Evolutionary conservation across 768 basidiomycete genomes (phyloP).

Genomic region (Dacryopinax primogenitus): DNA sequence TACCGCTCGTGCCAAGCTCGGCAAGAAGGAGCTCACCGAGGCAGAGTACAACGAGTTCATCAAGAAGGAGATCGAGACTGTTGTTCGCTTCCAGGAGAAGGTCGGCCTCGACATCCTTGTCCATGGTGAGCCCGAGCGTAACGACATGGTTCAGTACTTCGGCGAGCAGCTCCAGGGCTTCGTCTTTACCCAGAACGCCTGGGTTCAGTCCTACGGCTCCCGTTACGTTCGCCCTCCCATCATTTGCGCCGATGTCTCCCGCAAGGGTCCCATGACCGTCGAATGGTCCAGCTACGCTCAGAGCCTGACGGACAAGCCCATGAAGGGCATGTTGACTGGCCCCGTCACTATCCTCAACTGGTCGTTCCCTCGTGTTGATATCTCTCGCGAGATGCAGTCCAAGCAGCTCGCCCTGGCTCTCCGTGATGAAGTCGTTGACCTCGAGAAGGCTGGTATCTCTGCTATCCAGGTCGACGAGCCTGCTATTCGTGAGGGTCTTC

Average conservation of each 20-base stretch:
- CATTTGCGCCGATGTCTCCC: slow-evolving; percentile 94
- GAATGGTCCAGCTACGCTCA: slow-evolving; percentile 96
- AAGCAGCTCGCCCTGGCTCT: slow-evolving; percentile 96
- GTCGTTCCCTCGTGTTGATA: slow-evolving; percentile 99
- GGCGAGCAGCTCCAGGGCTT: slow-evolving; percentile 92
- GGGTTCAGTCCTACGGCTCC: slow-evolving; percentile 99
- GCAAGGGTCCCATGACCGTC: slow-evolving; percentile 85
- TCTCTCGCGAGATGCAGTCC: slow-evolving; percentile 90
- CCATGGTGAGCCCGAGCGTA: slow-evolving; percentile 97
- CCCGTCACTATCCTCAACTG: slow-evolving; percentile 99
- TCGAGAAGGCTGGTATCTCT: slow-evolving; percentile 89
- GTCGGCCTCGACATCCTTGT: slow-evolving; percentile 93
- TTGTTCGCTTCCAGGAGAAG: slow-evolving; percentile 94
- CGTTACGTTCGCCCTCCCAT: slow-evolving; percentile 98
- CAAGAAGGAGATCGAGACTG: slow-evolving; percentile 88
- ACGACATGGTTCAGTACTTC: slow-evolving; percentile 99
- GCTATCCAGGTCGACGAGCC: slow-evolving; percentile 99
- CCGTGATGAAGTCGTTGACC: slow-evolving; percentile 94
- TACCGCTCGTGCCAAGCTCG: slow-evolving; percentile 85
- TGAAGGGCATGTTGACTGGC: slow-evolving; percentile 99
- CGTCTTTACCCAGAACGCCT: slow-evolving; percentile 95
- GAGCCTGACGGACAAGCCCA: slow-evolving; percentile 79
- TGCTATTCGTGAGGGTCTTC: slow-evolving; percentile 97
- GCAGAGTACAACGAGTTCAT: slow-evolving; percentile 94
- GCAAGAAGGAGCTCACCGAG: slow-evolving; percentile 76